A percentile compares a stretch with the other conserved stretches of the same genome.
These are phyloP conservation scores for Drosera spatulata DNA, from an alignment of 179 eudicot species.

Conservation along the genomic window DNA sequence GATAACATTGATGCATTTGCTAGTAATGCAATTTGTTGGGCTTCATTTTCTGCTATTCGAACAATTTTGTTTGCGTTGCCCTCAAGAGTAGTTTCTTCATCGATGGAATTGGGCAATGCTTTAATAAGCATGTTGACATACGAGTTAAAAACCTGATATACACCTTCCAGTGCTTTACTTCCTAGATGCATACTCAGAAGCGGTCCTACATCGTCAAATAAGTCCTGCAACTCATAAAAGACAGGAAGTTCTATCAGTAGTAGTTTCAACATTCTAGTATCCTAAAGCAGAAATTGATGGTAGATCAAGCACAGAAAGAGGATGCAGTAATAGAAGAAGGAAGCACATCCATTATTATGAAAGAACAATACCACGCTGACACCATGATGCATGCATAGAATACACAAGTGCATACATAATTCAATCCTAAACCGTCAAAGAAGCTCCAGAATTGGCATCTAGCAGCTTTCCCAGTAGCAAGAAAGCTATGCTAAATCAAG, in stretches of 20 bases:
- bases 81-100: conserved; percentile 67
- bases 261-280: not conserved
- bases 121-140: conserved; percentile 76
- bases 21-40: conserved; percentile 84
- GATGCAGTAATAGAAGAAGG: not conserved
- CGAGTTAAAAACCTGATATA: conserved; percentile 73
- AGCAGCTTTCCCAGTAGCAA: too few relatives aligned
- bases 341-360: not conserved
- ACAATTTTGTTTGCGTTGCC: conserved; percentile 81
- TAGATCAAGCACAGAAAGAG: not conserved
- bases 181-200: conserved; percentile 84
- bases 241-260: not conserved
- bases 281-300: not conserved
- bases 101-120: conserved; percentile 83
- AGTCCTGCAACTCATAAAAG: conserved; percentile 41
- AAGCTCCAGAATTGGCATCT: too few relatives aligned
- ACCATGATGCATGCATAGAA: not conserved
- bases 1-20: conserved; percentile 91
- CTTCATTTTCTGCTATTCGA: conserved; percentile 79
- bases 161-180: conserved; percentile 81
- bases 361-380: too few relatives aligned
- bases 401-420: too few relatives aligned
- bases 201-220: conserved; percentile 93
- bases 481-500: too few relatives aligned
- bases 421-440: too few relatives aligned